Percentiles rank a stretch among this genome's conserved stretches.
Conservation (phyloP, 345 rosid genomes). For the Gynandropsis gynandra region DNA sequence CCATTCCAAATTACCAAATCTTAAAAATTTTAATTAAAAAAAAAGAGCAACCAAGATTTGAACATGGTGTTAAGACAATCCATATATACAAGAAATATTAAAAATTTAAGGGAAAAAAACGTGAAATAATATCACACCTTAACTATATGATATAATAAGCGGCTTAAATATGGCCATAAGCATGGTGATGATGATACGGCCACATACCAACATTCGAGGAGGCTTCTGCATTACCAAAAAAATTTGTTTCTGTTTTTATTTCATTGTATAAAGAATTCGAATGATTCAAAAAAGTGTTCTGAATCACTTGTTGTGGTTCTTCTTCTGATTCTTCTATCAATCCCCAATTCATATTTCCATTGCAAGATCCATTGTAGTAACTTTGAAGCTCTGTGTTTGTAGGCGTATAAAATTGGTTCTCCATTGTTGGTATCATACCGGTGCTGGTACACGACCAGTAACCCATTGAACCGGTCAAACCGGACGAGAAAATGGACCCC, state of each 20-base stretch:
- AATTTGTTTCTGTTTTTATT: constrained; percentile 61
- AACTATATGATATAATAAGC: constrained; percentile 12
- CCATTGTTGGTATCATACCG: constrained; percentile 24
- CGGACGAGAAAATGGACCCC: constrained; percentile 31
- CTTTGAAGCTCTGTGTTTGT: constrained; percentile 38
- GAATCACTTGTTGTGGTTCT: constrained; percentile 31
- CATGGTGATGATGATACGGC: constrained; percentile 43
- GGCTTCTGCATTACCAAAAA: constrained; percentile 34
- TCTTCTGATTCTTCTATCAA: constrained; percentile 33
- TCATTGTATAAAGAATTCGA: constrained; percentile 48
- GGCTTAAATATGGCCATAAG: constrained; percentile 30
- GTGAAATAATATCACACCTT: constrained; percentile 23
- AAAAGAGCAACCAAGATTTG: neutral
- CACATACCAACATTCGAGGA: constrained; percentile 45
- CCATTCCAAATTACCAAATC: no score
- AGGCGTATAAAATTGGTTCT: constrained; percentile 27
- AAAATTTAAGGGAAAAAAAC: neutral
- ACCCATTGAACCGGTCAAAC: constrained; percentile 23
- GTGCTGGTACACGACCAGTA: constrained; percentile 32
- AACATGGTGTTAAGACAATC: constrained; percentile 23
- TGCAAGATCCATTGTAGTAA: constrained; percentile 44
- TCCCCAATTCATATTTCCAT: constrained; percentile 48
- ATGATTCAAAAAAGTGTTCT: constrained; percentile 24
- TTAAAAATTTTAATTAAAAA: no score
- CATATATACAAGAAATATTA: constrained; percentile 11